Evolutionary conservation across 306 rosid genomes (phyloP).

Genomic region (Pueraria montana): DNA sequence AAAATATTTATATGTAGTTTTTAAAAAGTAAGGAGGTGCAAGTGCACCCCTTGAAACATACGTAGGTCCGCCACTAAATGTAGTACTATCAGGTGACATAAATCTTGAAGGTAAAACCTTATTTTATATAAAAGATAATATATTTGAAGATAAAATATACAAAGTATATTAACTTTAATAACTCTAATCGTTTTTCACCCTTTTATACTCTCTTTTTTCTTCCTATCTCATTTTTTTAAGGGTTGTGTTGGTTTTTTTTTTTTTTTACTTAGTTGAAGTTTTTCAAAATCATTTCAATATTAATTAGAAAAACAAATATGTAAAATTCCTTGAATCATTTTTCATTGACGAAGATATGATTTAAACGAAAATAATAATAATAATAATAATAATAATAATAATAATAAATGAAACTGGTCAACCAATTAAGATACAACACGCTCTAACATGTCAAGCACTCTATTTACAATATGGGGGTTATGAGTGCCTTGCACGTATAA

Average conservation of each 20-base stretch:
- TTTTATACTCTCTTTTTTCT: background rate
- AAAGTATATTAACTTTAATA: background rate
- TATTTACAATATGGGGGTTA: background rate
- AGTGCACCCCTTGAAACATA: too few species aligned
- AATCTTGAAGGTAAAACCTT: background rate
- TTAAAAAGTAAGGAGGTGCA: too few species aligned
- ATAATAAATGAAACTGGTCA: background rate
- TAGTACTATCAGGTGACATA: background rate
- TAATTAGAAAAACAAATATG: background rate
- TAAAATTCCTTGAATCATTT: background rate
- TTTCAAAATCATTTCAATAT: background rate
- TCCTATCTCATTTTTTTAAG: background rate
- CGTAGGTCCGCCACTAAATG: too few species aligned
- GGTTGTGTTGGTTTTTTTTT: background rate
- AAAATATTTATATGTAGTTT: too few species aligned
- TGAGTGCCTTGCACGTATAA: slow-evolving; percentile 51
- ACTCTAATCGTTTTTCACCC: background rate
- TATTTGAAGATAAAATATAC: background rate
- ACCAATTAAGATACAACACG: slow-evolving; percentile 28
- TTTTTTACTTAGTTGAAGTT: background rate
- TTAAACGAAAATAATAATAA: background rate
- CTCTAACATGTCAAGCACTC: slow-evolving; percentile 47
- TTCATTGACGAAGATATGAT: background rate
- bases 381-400: background rate
- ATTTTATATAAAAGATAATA: too few species aligned